A percentile compares a stretch with the other conserved stretches of the same genome.
These are phyloP conservation scores for Skeletonema tropicum DNA, from an alignment of 108 stramenopile genomes.

Conservation along the genomic window DNA sequence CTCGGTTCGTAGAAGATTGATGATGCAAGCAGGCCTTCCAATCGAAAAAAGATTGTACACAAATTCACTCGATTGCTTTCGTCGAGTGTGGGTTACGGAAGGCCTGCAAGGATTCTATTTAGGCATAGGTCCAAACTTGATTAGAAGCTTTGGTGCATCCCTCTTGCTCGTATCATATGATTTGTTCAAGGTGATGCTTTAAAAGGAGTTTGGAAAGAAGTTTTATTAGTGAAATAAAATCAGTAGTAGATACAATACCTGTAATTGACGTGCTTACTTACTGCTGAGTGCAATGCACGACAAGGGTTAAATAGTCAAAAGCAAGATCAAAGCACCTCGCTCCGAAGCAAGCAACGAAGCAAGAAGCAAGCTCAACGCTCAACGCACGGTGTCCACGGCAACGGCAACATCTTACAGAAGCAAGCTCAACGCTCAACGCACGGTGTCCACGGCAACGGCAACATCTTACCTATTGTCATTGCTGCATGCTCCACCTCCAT, in stretches of 20 bases:
- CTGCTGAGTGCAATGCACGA: neutral
- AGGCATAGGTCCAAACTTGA: constrained; percentile 83
- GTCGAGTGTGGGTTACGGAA: constrained; percentile 60
- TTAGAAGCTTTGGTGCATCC: constrained; percentile 81
- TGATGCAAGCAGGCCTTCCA: constrained; percentile 92
- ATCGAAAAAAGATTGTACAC: constrained; percentile 55
- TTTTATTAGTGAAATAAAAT: neutral
- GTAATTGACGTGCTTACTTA: neutral
- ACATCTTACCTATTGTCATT: no score
- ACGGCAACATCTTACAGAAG: no score
- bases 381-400: no score
- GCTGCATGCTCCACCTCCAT: no score
- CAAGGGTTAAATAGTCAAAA: no score
- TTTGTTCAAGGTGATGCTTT: constrained; percentile 54
- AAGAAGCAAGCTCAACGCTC: no score
- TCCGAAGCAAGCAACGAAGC: no score
- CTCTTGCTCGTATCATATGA: constrained; percentile 84
- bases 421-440: no score
- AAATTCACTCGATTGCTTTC: constrained; percentile 68
- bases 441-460: no score
- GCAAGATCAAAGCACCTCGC: no score
- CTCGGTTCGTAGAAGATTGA: constrained; percentile 94
- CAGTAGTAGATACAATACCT: neutral
- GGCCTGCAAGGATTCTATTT: constrained; percentile 77
- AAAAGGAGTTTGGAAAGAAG: neutral